Evolutionary conservation across 2,329 filamentous ascomycete genomes (phyloP).

Genomic region (Laburnicola sp.): DNA sequence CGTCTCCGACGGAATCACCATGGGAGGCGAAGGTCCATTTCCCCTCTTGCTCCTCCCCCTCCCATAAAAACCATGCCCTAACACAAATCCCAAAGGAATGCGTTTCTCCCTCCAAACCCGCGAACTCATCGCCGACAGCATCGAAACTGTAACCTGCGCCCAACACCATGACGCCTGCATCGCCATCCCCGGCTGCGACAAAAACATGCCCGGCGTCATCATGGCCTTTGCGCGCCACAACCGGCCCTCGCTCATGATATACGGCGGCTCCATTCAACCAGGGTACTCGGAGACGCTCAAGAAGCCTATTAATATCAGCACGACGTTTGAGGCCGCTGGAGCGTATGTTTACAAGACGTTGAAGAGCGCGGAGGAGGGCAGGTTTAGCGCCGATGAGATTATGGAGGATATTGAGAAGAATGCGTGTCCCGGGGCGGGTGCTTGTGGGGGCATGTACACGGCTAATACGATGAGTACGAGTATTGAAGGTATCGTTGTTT

Average conservation of each 20-base stretch:
- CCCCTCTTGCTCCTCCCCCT: background rate
- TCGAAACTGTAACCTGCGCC: conserved; percentile 89
- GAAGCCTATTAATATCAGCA: conserved; percentile 82
- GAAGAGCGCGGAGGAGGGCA: conserved; percentile 67
- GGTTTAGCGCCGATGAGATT: conserved; percentile 74
- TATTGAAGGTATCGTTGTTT: conserved; percentile 61
- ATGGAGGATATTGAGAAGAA: conserved; percentile 80
- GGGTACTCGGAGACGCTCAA: conserved; percentile 79
- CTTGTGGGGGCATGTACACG: conserved; percentile 92
- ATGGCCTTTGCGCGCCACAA: conserved; percentile 93
- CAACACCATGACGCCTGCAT: conserved; percentile 94
- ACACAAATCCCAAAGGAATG: conserved; percentile 67
- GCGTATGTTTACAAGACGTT: conserved; percentile 79
- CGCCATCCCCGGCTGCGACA: conserved; percentile 90
- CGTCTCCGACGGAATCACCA: conserved; percentile 89
- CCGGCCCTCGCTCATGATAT: conserved; percentile 91
- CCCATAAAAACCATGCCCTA: background rate
- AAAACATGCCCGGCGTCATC: conserved; percentile 93
- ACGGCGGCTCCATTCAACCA: conserved; percentile 86
- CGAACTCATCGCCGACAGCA: conserved; percentile 91
- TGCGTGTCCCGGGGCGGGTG: conserved; percentile 76
- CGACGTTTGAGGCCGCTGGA: conserved; percentile 84
- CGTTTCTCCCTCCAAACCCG: conserved; percentile 87
- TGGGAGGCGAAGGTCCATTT: conserved; percentile 79
- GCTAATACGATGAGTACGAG: conserved; percentile 93